Evolutionary conservation across 192 early-diverging fungal genomes (phyloP).

Genomic region (Coemansia reversa): DNA sequence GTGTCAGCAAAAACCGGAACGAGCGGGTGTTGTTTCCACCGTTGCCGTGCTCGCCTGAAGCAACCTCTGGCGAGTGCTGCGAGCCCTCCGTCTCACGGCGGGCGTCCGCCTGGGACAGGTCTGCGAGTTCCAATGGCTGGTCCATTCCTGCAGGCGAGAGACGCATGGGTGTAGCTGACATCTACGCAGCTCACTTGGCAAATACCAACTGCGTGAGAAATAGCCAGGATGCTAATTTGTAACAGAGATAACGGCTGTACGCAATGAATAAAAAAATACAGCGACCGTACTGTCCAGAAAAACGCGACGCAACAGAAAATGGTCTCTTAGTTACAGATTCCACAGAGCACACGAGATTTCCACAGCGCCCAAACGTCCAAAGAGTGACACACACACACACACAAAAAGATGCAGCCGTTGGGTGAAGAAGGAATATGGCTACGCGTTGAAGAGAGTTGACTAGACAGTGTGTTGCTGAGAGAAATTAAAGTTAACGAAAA

Average conservation of each 20-base stretch:
- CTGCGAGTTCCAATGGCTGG: constrained; percentile 17
- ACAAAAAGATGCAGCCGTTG: not conserved
- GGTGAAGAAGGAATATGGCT: not conserved
- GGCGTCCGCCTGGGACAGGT: constrained; percentile 1
- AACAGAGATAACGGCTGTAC: not conserved
- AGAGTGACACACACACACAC: not conserved
- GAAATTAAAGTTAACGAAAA: not conserved
- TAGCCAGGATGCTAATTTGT: not conserved
- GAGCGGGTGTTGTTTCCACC: constrained; percentile 52
- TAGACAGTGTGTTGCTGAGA: not conserved
- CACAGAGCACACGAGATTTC: not conserved
- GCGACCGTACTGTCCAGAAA: not conserved
- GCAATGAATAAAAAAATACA: not conserved
- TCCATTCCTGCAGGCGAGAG: constrained; percentile 20
- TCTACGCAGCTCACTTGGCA: not conserved
- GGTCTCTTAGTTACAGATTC: not conserved
- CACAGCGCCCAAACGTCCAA: constrained; percentile 4
- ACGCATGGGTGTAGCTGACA: constrained; percentile 20
- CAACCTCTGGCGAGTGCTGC: constrained; percentile 5
- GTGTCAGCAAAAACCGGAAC: constrained; percentile 54
- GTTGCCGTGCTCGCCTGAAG: constrained; percentile 8
- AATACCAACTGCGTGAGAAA: not conserved
- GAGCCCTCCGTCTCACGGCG: constrained; percentile 2
- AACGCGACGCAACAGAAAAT: not conserved
- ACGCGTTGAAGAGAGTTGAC: not conserved